Base-by-base conservation (phyloP, 768 basidiomycete species). In the Agaricus blazei region DNA sequence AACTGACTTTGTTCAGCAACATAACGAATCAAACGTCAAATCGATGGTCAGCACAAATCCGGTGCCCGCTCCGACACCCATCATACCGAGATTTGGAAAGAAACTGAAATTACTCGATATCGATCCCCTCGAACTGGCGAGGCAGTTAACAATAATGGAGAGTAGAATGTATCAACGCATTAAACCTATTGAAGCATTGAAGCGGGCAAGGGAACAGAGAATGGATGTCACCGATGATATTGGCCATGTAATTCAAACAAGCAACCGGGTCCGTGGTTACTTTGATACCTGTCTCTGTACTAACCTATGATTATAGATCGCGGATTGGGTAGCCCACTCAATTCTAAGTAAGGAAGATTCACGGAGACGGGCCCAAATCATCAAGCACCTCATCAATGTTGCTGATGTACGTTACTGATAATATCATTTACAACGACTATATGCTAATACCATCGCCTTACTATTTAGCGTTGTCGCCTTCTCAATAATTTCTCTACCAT, bases 401-500 rank as follows among this genome's bases (percentile, higher is more conserved):
- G 96, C 97, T 36, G 93, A 98, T 60, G 95, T 96, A 58, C 67
- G 91, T 76, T 1, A 38, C 28, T 24, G 29, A 8, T 29, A 42
- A 11, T 29, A 46, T 34, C 26, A 27, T 31, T 44, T 28, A 37
- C 27, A 43, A 28, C 4, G 29, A 31, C 24, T 44, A 12, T 49
- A 45, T 53, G 54, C 37, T 28, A 15, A 38, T 15, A 45, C 45
- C 46, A 47, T 42, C 48, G 44, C 59, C 15, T 38, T 52, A 19
- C 19, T 19, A 19, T 19, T n/a, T 60, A 98, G 95, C 90, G 91
- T 29, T 96, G 95, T 68, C 89, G 92, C 45, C 69, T 72, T 15
- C 72, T 98, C 60, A 90, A 95, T 68, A 98, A 98, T 71, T 98
- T 93, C 72, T 95, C 94, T 19, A 90, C 87, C n/a, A 92, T 98